Base-by-base conservation (phyloP, 2,329 filamentous ascomycete genomes). In the Penicillium freii region DNA sequence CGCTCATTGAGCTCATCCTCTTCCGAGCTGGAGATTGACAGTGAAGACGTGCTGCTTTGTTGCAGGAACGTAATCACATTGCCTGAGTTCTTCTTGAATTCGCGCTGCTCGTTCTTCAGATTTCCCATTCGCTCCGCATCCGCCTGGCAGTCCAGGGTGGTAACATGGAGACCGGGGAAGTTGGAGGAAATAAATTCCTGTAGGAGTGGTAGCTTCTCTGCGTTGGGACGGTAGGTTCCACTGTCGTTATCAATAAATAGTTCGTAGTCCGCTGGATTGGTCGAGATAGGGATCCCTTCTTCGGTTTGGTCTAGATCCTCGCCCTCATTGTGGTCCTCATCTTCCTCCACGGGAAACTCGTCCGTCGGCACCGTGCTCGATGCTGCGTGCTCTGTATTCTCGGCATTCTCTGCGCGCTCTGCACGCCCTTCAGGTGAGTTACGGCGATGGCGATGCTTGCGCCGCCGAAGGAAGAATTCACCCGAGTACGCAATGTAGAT, bases 181-280 rank as follows among this genome's bases (percentile, higher is more conserved):
- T 93, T 91, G 25, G 73, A 74, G 33, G 86, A 77, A 2, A 97
- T 75, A 69, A 91, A 96, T 11, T 79, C 69, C 51, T 87, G 86
- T 1, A 97, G 80, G 0, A 87, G 72, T 0, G 90, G 89, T 1
- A 97, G 82, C 10, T 90, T 81, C 11, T 86, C 82, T 55, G 89
- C 88, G 69, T 95, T 91, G 0, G 93, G 93, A 0, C 93, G 85
- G 73, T 97, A 97, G 0, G 93, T 97, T 11, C 93, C 93, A 54
- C 87, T 91, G 74, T 96, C 93, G 69, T 97, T 97, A 78, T 97
- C 93, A 69, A 97, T 97, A 62, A 94, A 80, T 9, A 97, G 83
- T 71, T 96, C 89, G 73, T 96, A 97, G 70, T 84, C 76, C 5
- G 71, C 67, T 0, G 84, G 84, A 52, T 87, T 82, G 6, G 72